Evolutionary conservation across 352 stramenopile genomes (phyloP).

Genomic region (Globisporangium solare): DNA sequence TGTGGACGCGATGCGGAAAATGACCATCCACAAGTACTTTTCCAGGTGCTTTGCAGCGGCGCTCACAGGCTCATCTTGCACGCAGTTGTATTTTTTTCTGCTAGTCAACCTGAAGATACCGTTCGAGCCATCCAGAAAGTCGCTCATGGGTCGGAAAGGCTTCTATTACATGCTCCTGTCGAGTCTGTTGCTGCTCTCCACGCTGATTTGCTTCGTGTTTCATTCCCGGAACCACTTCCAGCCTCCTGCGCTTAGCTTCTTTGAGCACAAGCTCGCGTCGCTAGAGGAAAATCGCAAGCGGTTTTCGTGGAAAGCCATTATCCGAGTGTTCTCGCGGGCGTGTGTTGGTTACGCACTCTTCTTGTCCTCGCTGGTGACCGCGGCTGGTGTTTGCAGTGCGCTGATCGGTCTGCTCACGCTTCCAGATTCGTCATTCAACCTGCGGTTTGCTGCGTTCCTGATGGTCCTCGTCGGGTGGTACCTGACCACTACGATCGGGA

Average conservation of each 20-base stretch:
- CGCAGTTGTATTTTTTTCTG: conserved; percentile 61
- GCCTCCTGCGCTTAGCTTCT: conserved; percentile 2
- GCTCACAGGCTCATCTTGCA: conserved; percentile 30
- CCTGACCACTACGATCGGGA: conserved; percentile 32
- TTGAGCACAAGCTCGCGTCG: conserved; percentile 37
- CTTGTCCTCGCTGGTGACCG: conserved; percentile 19
- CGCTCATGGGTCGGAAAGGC: conserved; percentile 12
- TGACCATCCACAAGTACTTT: conserved; percentile 19
- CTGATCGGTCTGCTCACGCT: conserved; percentile 23
- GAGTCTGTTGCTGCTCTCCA: conserved; percentile 29
- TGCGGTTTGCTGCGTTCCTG: conserved; percentile 38
- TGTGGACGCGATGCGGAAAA: conserved; percentile 3
- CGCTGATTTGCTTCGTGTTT: conserved; percentile 43
- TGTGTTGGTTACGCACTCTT: conserved; percentile 25
- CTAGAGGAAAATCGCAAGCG: conserved; percentile 15
- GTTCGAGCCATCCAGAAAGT: background rate
- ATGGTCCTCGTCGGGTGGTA: conserved; percentile 46
- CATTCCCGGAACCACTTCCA: conserved; percentile 31
- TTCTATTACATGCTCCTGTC: conserved; percentile 36
- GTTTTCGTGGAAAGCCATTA: conserved; percentile 16
- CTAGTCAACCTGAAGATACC: conserved; percentile 29
- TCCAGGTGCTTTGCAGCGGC: conserved; percentile 43
- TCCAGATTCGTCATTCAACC: conserved; percentile 22
- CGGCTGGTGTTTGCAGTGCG: conserved; percentile 24
- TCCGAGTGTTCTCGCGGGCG: conserved; percentile 22